Conservation (phyloP, 2,329 filamentous ascomycete genomes). For the Graphiopsis chlorocephala region DNA sequence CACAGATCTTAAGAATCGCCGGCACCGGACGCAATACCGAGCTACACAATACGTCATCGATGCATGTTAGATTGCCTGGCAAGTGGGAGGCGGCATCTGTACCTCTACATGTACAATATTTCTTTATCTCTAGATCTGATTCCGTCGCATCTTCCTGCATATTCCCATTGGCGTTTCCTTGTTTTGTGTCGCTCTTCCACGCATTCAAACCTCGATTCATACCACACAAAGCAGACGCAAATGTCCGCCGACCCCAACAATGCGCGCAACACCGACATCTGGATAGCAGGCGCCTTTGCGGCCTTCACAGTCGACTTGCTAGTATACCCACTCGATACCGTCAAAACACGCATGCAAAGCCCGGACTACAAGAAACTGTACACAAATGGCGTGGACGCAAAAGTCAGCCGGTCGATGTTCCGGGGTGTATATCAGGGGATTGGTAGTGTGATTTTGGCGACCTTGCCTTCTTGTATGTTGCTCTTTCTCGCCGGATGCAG, state of each 20-base stretch:
- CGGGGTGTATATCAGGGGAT: constrained; percentile 83
- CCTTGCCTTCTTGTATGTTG: constrained; percentile 72
- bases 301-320: constrained; percentile 83
- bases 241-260: constrained; percentile 31
- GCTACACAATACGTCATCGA: neutral
- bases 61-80: too few species aligned
- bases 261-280: constrained; percentile 32
- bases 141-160: neutral
- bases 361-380: constrained; percentile 70
- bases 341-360: constrained; percentile 83
- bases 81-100: too few species aligned
- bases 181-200: neutral
- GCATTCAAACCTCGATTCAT: neutral
- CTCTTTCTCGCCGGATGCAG: neutral
- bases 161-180: neutral
- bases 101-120: neutral
- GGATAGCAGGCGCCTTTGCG: constrained; percentile 70
- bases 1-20: neutral
- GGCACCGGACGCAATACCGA: neutral
- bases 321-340: constrained; percentile 82
- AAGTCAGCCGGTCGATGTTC: constrained; percentile 58
- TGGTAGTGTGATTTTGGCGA: constrained; percentile 79
- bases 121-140: constrained; percentile 12
- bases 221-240: constrained; percentile 1
- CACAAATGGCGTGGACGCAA: constrained; percentile 55